Evolutionary conservation across 345 rosid genomes (phyloP).

Genomic region (Erysimum cheiranthoides): DNA sequence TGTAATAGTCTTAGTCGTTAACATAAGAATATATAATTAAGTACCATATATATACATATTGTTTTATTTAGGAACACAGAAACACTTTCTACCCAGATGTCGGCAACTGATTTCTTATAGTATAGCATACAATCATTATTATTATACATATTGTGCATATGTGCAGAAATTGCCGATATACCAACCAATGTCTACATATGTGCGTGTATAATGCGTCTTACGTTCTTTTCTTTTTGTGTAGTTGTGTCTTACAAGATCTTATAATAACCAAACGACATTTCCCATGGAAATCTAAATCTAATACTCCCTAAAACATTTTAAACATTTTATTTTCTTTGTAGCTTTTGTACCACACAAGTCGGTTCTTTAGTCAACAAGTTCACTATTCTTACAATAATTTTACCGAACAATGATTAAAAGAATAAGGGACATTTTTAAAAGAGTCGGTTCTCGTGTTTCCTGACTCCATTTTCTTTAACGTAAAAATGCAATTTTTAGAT

Average conservation of each 20-base stretch:
- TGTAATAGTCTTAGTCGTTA: neutral
- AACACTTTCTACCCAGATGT: constrained; percentile 33
- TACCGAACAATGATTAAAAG: neutral
- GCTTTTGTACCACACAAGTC: constrained; percentile 29
- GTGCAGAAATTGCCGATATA: constrained; percentile 6
- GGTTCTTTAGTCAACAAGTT: constrained; percentile 36
- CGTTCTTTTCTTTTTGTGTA: neutral
- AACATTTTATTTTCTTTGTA: constrained; percentile 25
- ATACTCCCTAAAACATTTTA: constrained; percentile 18
- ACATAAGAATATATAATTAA: neutral
- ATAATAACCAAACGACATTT: constrained; percentile 10
- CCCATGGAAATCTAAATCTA: constrained; percentile 8
- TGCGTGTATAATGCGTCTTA: constrained; percentile 30
- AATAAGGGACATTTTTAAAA: no score
- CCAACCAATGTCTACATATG: constrained; percentile 24
- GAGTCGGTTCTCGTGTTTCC: neutral
- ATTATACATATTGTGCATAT: no score
- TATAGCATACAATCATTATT: no score
- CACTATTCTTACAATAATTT: neutral
- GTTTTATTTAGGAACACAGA: constrained; percentile 21
- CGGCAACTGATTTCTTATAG: constrained; percentile 3
- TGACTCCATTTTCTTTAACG: neutral
- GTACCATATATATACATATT: neutral
- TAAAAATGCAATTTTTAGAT: neutral
- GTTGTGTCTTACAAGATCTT: constrained; percentile 25